Evolutionary conservation across 2,329 filamentous ascomycete genomes (phyloP).

Genomic region (Aureobasidium subglaciale): DNA sequence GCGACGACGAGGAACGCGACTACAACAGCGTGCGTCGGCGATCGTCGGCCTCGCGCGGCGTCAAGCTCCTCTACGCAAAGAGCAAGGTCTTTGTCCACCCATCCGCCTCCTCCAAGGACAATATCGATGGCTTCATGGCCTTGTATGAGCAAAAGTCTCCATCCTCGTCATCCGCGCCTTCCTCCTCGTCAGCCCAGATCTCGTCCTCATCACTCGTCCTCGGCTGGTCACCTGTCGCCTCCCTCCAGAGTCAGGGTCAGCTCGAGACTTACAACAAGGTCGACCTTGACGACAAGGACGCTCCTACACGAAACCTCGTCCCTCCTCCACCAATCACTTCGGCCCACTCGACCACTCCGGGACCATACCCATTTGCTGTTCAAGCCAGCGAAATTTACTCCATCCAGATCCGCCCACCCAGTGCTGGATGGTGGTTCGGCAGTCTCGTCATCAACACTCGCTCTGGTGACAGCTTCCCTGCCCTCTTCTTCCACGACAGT

Average conservation of each 20-base stretch:
- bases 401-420: conserved; percentile 81
- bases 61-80: conserved; percentile 91
- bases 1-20: conserved; percentile 89
- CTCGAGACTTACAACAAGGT: conserved; percentile 92
- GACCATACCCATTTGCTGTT: conserved; percentile 84
- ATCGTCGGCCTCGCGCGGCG: conserved; percentile 66
- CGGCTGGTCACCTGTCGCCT: conserved; percentile 87
- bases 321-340: conserved; percentile 84
- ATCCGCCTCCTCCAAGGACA: conserved; percentile 86
- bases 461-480: conserved; percentile 86
- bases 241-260: conserved; percentile 63
- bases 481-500: conserved; percentile 93
- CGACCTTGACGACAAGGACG: conserved; percentile 73
- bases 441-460: conserved; percentile 89
- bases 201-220: conserved; percentile 69
- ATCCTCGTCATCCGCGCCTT: conserved; percentile 33
- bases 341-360: conserved; percentile 60
- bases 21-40: conserved; percentile 93
- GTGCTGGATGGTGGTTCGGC: conserved; percentile 96
- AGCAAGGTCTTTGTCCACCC: conserved; percentile 98
- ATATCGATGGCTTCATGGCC: conserved; percentile 88
- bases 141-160: conserved; percentile 76
- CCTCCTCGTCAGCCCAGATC: conserved; percentile 38
- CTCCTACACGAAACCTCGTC: conserved; percentile 80
- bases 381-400: conserved; percentile 88